Base-by-base conservation (phyloP, 805 yeast genomes). In the Metschnikowia kunwiensis region DNA sequence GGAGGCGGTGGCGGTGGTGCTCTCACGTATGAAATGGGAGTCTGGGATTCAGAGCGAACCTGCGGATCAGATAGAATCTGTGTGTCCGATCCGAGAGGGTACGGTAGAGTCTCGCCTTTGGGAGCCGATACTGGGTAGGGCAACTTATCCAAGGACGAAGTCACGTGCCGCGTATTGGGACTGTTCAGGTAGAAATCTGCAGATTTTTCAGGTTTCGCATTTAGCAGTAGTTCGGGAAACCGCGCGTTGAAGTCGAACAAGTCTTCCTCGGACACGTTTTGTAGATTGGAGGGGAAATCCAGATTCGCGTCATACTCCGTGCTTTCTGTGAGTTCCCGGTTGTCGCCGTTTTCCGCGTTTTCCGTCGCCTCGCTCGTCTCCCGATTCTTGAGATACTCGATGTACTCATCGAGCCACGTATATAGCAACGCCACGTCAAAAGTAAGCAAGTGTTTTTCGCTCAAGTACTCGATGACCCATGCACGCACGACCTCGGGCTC, bases 361-460 rank as follows among this genome's bases (percentile, higher is more conserved):
- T 17, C 10, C 11, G 32, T 28, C 3, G 9, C 32, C 14, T 8
- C 13, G 11, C 20, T 7, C 26, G 10, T 33, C 23, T 42, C 46
- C 32, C 33, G 35, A 18, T 35, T 21, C 20, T 37, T 58, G 41
- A 66, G 51, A 38, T 66, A 68, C 5, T 53, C 63, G 13, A 68
- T 59, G 41, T 68, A 68, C 32, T 57, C 58, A 41, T 65, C 52
- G 22, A 68, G 50, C 74, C 74, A 68, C 12, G 42, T 43, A 40
- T 61, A 60, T 25, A 68, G 51, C 32, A 61, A 63, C 3, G 51
- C 50, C 6, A 65, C 64, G 37, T 67, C 58, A 38, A 65, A 68
- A 1, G 50, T 48, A 31, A 68, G 52, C 23, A 63, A 42, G 9
- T 52, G 47, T 38, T 59, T 57, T n/a, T 42, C 51, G 5, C 38